These are phyloP conservation scores for Pseudogymnoascus sp. DNA, from an alignment of 2,329 filamentous ascomycete genomes.

Conservation along the genomic window DNA sequence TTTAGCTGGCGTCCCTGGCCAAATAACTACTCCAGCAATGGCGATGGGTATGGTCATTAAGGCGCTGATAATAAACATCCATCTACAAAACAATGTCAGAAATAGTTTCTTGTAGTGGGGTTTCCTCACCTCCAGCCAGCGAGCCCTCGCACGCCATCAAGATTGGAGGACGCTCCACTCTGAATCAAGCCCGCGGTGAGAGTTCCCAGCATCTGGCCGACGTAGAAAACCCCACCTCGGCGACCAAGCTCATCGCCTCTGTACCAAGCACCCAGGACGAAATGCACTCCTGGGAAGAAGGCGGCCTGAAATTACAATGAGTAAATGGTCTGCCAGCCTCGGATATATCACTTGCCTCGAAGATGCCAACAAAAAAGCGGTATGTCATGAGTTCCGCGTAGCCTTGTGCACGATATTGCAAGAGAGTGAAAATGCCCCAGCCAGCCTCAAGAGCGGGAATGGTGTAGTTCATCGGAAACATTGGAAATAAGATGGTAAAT, in stretches of 20 bases:
- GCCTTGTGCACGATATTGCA: conserved; percentile 44
- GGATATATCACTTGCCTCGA: conserved; percentile 34
- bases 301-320: conserved; percentile 22
- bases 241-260: conserved; percentile 27
- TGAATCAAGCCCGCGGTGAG: conserved; percentile 23
- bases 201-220: conserved; percentile 23
- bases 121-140: conserved; percentile 30
- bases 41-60: conserved; percentile 50
- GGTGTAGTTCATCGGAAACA: conserved; percentile 42
- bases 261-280: conserved; percentile 32
- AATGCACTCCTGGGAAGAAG: conserved; percentile 32
- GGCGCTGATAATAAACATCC: conserved; percentile 50
- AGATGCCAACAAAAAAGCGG: conserved; percentile 48
- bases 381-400: conserved; percentile 47
- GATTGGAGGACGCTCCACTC: conserved; percentile 17
- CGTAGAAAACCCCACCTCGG: conserved; percentile 22
- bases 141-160: conserved; percentile 20
- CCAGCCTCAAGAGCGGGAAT: conserved; percentile 45
- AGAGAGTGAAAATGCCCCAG: conserved; percentile 52
- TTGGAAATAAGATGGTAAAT: conserved; percentile 29
- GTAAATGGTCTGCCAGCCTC: neutral
- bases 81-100: conserved; percentile 42
- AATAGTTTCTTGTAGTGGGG: neutral
- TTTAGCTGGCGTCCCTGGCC: conserved; percentile 45
- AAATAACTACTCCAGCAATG: conserved; percentile 43